Conservation (phyloP, 768 basidiomycete species). For the Lactarius akahatsu region DNA sequence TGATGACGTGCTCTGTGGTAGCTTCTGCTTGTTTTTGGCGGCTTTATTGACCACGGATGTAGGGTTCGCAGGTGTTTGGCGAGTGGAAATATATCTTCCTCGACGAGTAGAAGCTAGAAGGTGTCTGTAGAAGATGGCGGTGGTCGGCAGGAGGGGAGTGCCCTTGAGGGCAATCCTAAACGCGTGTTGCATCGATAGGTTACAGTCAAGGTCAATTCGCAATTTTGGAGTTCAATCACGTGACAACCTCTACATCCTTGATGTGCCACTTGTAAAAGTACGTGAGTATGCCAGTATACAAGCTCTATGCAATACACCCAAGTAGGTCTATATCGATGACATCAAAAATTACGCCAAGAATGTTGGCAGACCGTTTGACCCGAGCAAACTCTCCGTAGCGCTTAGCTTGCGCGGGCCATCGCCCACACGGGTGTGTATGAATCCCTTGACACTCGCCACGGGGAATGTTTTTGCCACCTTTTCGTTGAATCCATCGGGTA, state of each 20-base stretch:
- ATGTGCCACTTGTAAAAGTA: no score
- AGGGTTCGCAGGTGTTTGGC: neutral
- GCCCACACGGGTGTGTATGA: slow-evolving; percentile 92
- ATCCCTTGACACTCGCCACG: slow-evolving; percentile 76
- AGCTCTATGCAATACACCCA: slow-evolving; percentile 14
- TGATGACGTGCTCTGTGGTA: neutral
- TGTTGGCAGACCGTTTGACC: slow-evolving; percentile 67
- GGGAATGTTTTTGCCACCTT: slow-evolving; percentile 72
- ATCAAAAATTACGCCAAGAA: slow-evolving; percentile 37
- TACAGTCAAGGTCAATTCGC: neutral
- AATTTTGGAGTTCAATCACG: neutral
- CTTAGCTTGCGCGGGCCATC: slow-evolving; percentile 81
- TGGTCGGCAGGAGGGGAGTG: neutral
- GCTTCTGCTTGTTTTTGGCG: neutral
- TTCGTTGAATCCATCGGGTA: slow-evolving; percentile 74
- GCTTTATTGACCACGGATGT: neutral
- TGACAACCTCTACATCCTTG: neutral
- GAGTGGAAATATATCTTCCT: neutral
- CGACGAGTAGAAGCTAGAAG: neutral
- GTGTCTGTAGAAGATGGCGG: neutral
- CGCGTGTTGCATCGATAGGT: slow-evolving; percentile 3
- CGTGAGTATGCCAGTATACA: neutral
- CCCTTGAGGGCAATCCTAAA: neutral
- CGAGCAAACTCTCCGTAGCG: slow-evolving; percentile 63
- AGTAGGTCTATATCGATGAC: neutral